Evolutionary conservation across 2,329 filamentous ascomycete genomes (phyloP), one percentile per base, ranked within the genome.

Genomic region (Gyromitra esculenta): DNA sequence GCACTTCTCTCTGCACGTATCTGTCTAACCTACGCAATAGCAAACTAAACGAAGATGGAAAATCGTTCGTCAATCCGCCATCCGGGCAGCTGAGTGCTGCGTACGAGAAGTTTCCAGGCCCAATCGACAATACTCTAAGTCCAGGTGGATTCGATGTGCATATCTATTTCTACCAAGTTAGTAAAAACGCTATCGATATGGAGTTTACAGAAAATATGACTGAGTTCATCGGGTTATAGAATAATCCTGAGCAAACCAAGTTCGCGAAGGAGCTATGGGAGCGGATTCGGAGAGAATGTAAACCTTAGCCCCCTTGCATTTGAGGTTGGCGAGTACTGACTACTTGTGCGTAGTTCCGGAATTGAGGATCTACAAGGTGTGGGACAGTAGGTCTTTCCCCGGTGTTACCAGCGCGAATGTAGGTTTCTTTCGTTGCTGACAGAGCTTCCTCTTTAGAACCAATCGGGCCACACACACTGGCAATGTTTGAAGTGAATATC

Each of bases 401-500:
- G 1, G 2, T 13, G 18, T 1, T 5, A 13, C 18, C 37, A 13
- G 2, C 6, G 13, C 5, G 1, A 8, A 6, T 9, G 11, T 15
- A 9, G 2, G 1, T 21, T 18, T 18, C 35, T 37, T 11, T 35
- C 18, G 7, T 5, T 68, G n/a, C 41, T 75, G 21, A 72, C 7
- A 11, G 1, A 11, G n/a, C 15, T 7, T 13, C 7, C 8, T 18
- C 41, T 1, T 8, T 21, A 75, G 73, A 50, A 13, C 93, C 94
- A 0, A 84, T 97, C 37, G 94, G 94, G 0, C 94, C 94, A 0
- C 94, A 97, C 82, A 90, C 91, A 0, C 83, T 93, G 0, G 91
- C 90, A 67, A 97, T 97, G 93, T 97, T 97, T 81, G 94, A 97
- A 84, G 93, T 97, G 59, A 96, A 96, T 80, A 59, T 97, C 21